Evolutionary conservation across 2,329 filamentous ascomycete species (phyloP), one percentile per base, ranked within the genome.

Genomic region (Trichophyton verrucosum): DNA sequence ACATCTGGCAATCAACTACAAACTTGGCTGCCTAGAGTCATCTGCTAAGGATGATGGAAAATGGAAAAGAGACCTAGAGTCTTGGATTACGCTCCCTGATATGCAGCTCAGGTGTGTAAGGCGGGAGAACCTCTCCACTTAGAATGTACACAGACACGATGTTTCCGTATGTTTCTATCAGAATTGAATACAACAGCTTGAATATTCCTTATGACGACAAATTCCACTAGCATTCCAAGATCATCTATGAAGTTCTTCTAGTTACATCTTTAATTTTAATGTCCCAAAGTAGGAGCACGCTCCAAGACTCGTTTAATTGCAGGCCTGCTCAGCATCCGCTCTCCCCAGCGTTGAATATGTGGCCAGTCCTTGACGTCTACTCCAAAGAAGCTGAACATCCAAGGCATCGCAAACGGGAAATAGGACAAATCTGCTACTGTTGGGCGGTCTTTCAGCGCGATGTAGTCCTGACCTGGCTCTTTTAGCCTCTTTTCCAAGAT

Each of bases 351-450:
- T 20, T 47, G 44, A 20, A 47, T 20, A 47, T 47, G 44, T 2
- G 72, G 70, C 60, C 64, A 74, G 11, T 71, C 60, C 24, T 66
- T 64, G 47, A 73, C 66, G 59, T 73, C 64, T 1, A 73, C 71
- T 1, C 64, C 65, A 1, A 73, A 46, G 55, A 74, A 72, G 7
- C 46, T 66, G 60, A 73, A 73, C 70, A 74, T 73, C 66, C 68
- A 73, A 2, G 69, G 71, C 71, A 73, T 74, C 1, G 72, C 67
- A 61, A 73, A 75, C 1, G 71, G 72, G 42, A 72, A 69, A 60
- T 72, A 74, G 0, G 71, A 69, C 1, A 75, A 40, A 61, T 75
- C 73, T 0, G 73, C 72, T 5, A 74, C 53, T 0, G 72, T 73
- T 1, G 72, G 73, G 0, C 73, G 65, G 58, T 73, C 73, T 4